These are phyloP conservation scores for Symbiodinium pilosum DNA, from an alignment of 73 alveolate species.

Conservation along the genomic window DNA sequence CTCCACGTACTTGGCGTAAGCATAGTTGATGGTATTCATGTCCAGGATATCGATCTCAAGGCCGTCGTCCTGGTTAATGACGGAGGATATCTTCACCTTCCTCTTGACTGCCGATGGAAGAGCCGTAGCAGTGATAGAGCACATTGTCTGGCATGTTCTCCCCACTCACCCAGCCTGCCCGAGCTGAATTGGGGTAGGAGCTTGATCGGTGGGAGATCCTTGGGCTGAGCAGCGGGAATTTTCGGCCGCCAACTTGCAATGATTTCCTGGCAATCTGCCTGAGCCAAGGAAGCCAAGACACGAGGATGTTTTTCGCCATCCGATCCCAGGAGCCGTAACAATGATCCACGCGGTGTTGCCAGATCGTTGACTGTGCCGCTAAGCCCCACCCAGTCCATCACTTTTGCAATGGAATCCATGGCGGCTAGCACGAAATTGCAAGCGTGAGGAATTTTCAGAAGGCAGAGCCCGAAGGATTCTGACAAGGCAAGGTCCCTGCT, in stretches of 20 bases:
- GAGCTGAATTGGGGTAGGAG: not conserved
- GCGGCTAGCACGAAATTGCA: no score
- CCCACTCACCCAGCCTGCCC: constrained; percentile 7
- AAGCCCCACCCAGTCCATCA: not conserved
- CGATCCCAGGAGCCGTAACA: not conserved
- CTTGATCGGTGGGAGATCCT: no score
- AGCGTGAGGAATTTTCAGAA: no score
- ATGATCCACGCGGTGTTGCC: not conserved
- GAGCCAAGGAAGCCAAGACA: not conserved
- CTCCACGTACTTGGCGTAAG: not conserved
- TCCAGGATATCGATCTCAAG: not conserved
- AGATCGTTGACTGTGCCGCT: not conserved
- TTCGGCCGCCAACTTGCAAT: not conserved
- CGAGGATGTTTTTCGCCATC: not conserved
- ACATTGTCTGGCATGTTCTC: constrained; percentile 5
- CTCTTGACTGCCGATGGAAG: not conserved
- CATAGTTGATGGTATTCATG: not conserved
- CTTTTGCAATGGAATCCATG: no score
- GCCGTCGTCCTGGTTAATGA: not conserved
- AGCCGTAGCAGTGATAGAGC: not conserved
- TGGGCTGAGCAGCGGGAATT: not conserved
- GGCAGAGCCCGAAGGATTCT: no score
- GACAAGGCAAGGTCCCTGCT: no score
- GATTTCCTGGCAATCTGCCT: not conserved
- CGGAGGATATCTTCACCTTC: not conserved